Conservation (phyloP, 2,329 filamentous ascomycete genomes). For the Leptographium flavum region DNA sequence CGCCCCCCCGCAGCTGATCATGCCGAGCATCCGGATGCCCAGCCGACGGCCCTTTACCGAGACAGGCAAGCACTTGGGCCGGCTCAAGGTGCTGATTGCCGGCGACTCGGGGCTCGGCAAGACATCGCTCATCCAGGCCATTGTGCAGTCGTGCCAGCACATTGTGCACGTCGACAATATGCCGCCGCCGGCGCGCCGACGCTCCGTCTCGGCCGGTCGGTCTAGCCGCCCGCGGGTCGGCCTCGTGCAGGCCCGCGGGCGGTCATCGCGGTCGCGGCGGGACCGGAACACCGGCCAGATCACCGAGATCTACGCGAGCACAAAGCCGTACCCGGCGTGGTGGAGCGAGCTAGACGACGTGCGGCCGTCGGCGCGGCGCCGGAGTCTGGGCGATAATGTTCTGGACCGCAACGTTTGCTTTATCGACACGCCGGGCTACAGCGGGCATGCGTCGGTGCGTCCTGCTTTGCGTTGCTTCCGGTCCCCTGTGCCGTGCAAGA, state of each 20-base stretch:
- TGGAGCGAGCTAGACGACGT: slow-evolving; percentile 65
- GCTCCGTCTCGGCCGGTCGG: slow-evolving; percentile 7
- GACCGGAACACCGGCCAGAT: slow-evolving; percentile 26
- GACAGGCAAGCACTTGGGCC: slow-evolving; percentile 69
- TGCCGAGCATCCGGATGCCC: slow-evolving; percentile 91
- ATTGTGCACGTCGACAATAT: slow-evolving; percentile 83
- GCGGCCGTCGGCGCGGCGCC: slow-evolving; percentile 43
- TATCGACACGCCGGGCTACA: slow-evolving; percentile 64
- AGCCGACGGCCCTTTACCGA: slow-evolving; percentile 79
- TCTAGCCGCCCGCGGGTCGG: slow-evolving; percentile 4
- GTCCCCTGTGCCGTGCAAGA: slow-evolving; percentile 5
- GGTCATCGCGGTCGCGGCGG: slow-evolving; percentile 5
- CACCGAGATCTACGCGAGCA: slow-evolving; percentile 63
- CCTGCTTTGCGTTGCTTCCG: not conserved
- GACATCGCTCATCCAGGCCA: slow-evolving; percentile 75
- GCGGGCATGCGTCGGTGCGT: slow-evolving; percentile 36
- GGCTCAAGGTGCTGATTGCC: slow-evolving; percentile 77
- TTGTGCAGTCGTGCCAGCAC: slow-evolving; percentile 75
- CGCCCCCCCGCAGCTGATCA: slow-evolving; percentile 69
- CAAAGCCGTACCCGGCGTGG: slow-evolving; percentile 77
- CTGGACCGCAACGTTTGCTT: slow-evolving; percentile 90
- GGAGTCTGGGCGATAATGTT: slow-evolving; percentile 60
- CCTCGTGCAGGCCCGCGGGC: slow-evolving; percentile 9
- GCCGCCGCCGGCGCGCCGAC: slow-evolving; percentile 11
- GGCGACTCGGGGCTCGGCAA: slow-evolving; percentile 78